Evolutionary conservation across 192 early-diverging fungal genomes (phyloP), one percentile per base, ranked within the genome.

Genomic region (Gigaspora rosea): DNA sequence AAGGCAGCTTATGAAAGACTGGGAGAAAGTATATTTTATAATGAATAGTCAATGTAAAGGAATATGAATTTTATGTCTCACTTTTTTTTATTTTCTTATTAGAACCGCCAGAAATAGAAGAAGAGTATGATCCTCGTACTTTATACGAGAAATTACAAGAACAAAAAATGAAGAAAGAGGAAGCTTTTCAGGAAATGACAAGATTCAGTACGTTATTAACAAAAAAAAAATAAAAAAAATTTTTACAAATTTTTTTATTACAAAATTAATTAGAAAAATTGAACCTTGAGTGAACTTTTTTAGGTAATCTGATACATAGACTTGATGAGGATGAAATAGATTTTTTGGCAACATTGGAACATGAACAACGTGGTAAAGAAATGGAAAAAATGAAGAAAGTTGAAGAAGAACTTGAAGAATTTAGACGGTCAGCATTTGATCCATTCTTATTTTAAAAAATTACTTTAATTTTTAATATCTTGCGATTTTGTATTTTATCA

Each of bases 91-190:
- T n/a, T n/a, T 4, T 36, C 18, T 13, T 61, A 15, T 13, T 65
- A 81, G 83, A 84, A 41, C 78, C 83, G 66, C 91, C 61, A 78
- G 80, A 81, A 12, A 27, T 71, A 27, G 80, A 81, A 41, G 82
- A 75, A n/a, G 79, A 83, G 1, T 92, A 92, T 75, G 92, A 93
- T 68, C 89, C 92, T 35, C 88, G 92, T 9, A 93, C 92, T 12
- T 85, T 93, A 16, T 93, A 87, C 71, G 92, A 93, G 77, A 87
- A 88, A n/a, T 79, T 93, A 16, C 90, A 92, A 75, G 92, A 92
- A 75, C 91, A 93, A 76, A 87, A 85, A 59, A 80, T 80, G 35
- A 80, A 83, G 48, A 93, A 93, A 64, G 84, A 85, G 47, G 92
- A 92, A 41, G 83, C 87, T 8, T 85, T 88, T 74, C 81, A 82